phyloP scores from a whole-genome alignment of 176 grass and related monocot species.

The Lolium rigidum region DNA sequence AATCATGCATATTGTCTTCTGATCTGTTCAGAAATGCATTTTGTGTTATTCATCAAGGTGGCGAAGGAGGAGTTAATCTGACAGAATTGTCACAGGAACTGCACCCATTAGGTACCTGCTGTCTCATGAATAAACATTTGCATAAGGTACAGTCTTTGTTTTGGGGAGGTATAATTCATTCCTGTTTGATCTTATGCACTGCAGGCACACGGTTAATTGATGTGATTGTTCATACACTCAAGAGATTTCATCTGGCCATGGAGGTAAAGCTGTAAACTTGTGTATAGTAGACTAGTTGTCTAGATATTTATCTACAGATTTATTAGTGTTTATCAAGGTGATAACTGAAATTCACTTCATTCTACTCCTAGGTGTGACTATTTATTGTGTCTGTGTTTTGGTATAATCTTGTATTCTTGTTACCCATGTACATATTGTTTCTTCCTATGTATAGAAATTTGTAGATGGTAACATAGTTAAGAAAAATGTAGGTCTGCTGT shows the following conservation, averaged over 20 bases:
- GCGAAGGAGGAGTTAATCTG: constrained; percentile 74
- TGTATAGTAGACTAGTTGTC: constrained; percentile 8
- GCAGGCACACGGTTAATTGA: constrained; percentile 33
- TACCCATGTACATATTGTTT: not conserved
- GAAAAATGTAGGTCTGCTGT: not conserved
- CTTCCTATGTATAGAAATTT: constrained; percentile 23
- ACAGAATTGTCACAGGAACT: constrained; percentile 67
- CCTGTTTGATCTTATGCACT: constrained; percentile 20
- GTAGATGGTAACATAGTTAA: not conserved
- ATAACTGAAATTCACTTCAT: no score
- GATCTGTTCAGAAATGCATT: constrained; percentile 71
- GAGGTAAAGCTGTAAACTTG: constrained; percentile 61
- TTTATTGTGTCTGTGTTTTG: not conserved
- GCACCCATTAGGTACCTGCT: constrained; percentile 56
- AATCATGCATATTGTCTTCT: constrained; percentile 56
- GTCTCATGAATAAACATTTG: constrained; percentile 35
- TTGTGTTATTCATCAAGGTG: constrained; percentile 68
- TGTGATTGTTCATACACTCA: constrained; percentile 65
- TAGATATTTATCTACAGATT: constrained; percentile 20
- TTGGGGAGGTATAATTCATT: constrained; percentile 4
- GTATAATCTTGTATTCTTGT: not conserved
- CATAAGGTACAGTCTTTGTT: not conserved
- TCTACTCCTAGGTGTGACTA: not conserved
- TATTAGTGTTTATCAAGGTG: not conserved
- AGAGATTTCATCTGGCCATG: constrained; percentile 66